A percentile compares a stretch with the other conserved stretches of the same genome.
These are phyloP conservation scores for Schizonepeta tenuifolia DNA, from an alignment of 257 asterid species.

Conservation along the genomic window DNA sequence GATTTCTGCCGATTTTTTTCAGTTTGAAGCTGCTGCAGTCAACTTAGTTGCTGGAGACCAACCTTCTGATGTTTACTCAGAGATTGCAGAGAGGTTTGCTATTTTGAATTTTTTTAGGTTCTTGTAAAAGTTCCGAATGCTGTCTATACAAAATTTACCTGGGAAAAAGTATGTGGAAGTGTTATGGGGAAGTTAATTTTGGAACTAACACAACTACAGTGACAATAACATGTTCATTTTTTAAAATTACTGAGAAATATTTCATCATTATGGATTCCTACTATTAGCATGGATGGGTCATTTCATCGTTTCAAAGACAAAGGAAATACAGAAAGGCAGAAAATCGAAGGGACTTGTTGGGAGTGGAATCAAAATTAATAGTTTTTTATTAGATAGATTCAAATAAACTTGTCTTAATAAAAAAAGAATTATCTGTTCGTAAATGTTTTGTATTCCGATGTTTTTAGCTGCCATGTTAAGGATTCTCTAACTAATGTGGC, in stretches of 20 bases:
- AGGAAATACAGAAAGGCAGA: constrained; percentile 5
- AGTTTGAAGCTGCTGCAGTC: constrained; percentile 98
- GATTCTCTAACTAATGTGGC: constrained; percentile 1
- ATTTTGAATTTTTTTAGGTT: constrained; percentile 15
- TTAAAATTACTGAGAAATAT: neutral
- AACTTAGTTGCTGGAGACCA: constrained; percentile 85
- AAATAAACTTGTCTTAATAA: constrained; percentile 7
- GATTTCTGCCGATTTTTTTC: constrained; percentile 41
- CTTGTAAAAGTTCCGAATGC: neutral
- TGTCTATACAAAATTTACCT: neutral
- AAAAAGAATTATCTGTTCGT: neutral
- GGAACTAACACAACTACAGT: neutral
- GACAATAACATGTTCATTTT: constrained; percentile 1
- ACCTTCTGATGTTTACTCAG: constrained; percentile 97
- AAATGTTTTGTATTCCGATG: neutral
- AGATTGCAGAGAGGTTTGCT: constrained; percentile 86
- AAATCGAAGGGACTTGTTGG: neutral
- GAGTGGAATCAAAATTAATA: constrained; percentile 16
- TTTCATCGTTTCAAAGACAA: neutral
- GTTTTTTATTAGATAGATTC: neutral
- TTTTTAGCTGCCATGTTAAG: neutral
- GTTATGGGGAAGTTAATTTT: neutral
- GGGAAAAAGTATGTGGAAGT: neutral
- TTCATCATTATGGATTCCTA: constrained; percentile 7
- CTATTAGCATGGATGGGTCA: constrained; percentile 5